These are phyloP conservation scores for Fusarium graminum DNA, from an alignment of 2,329 filamentous ascomycete species.

Conservation along the genomic window DNA sequence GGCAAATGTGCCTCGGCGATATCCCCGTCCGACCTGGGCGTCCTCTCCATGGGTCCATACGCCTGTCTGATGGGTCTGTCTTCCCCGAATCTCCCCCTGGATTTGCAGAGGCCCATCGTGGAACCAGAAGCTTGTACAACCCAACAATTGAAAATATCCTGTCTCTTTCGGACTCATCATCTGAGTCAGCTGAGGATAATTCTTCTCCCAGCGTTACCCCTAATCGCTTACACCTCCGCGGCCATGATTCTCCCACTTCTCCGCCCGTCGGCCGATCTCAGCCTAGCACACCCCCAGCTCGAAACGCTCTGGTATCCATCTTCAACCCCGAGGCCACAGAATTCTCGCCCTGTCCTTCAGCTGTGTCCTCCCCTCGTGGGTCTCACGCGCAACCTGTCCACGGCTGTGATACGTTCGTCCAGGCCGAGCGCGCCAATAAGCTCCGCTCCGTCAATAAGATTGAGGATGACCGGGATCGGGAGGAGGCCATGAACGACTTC, in stretches of 20 bases:
- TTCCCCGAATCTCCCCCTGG: too few species aligned
- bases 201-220: not conserved
- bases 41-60: not conserved
- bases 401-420: not conserved
- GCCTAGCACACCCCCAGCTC: not conserved
- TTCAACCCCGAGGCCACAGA: not conserved
- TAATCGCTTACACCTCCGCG: not conserved
- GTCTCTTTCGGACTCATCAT: too few species aligned
- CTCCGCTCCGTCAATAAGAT: not conserved
- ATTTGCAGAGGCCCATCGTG: not conserved
- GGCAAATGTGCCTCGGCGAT: not conserved
- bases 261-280: not conserved
- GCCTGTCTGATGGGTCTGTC: too few species aligned
- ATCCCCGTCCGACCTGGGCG: not conserved
- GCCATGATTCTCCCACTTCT: not conserved
- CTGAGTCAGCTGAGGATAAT: not conserved
- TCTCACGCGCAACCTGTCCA: not conserved
- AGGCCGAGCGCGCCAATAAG: not conserved
- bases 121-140: too few species aligned
- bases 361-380: not conserved
- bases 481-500: not conserved
- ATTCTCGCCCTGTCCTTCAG: not conserved
- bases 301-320: not conserved
- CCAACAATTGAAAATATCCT: too few species aligned
- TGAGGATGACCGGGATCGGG: conserved; percentile 1